Evolutionary conservation across 1,284 basidiomycete genomes (phyloP), one percentile per base, ranked within the genome.

Genomic region (Rhodotorula sp.): DNA sequence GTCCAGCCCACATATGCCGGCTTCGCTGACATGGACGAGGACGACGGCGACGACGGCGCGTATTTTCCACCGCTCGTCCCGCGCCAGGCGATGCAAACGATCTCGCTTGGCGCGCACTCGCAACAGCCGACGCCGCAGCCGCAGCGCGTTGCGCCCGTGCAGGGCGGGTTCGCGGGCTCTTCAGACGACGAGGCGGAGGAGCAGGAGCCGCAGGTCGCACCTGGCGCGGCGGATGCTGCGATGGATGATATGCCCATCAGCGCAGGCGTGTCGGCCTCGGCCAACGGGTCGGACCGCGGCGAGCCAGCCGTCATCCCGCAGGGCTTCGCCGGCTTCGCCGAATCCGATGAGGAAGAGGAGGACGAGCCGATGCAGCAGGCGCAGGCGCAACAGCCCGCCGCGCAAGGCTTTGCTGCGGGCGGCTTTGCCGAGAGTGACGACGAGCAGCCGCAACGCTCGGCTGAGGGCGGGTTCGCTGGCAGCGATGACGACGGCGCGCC

Each of bases 401-500:
- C 41, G 41, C n/a, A 21, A 17, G 37, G 46, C 19, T 12, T 6
- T 12, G 41, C 19, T 8, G 51, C 51, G n/a, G 54, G 32, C n/a
- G 54, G 22, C 7, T 55, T 22, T 21, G 34, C 32, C 54, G 54
- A 36, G 7, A 22, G 34, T 9, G 54, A 36, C 13, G 19, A 21
- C n/a, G 53, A 21, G 32, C 19, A 55, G 54, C 32, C 32, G 32
- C 32, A 7, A 21, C 55, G 56, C 36, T 13, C 44, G 9, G 54
- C 0, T 4, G 12, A 4, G 19, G 27, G 13, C 50, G 64, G 64
- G 15, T 65, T 65, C 10, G 64, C 64, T 2, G 46, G 29, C n/a
- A 44, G 46, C n/a, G 64, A 65, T 10, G 64, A 66, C 1, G 64
- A 59, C 46, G 64, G 59, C n/a, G n/a, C 39, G n/a, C 10, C n/a